Conservation (phyloP, 1,139 yeast species). For the Yamadazyma mexicana region DNA sequence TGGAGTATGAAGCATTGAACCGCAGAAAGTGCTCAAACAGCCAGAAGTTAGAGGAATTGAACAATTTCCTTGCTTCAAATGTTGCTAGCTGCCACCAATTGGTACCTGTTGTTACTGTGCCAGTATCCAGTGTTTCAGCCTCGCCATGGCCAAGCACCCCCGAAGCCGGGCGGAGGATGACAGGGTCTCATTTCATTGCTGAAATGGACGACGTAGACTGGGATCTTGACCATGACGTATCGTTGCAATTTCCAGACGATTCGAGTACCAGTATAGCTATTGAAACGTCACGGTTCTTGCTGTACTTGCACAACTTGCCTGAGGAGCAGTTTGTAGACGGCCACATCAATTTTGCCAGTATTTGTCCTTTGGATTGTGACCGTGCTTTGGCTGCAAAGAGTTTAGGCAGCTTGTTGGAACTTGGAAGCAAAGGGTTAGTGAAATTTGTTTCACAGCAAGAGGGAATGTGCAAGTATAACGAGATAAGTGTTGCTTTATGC, state of each 20-base stretch:
- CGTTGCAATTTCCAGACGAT: background rate
- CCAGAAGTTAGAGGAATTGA: too few species aligned
- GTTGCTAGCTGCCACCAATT: too few species aligned
- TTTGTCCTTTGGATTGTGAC: conserved; percentile 13
- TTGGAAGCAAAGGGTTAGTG: conserved; percentile 25
- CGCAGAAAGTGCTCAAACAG: background rate
- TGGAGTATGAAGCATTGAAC: background rate
- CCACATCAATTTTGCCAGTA: conserved; percentile 2
- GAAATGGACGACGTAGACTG: background rate
- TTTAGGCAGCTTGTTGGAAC: conserved; percentile 38
- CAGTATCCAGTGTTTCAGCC: too few species aligned
- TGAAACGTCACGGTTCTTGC: conserved; percentile 1
- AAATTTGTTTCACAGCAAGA: background rate
- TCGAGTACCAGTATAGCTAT: background rate
- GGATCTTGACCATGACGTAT: background rate
- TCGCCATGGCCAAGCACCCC: conserved; percentile 6
- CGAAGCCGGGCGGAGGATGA: conserved; percentile 19
- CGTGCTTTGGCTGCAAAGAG: conserved; percentile 37
- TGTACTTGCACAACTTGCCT: background rate
- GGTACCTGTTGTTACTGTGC: too few species aligned
- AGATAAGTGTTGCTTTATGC: background rate
- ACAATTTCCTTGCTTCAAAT: too few species aligned
- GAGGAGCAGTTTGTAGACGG: background rate
- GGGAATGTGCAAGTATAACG: background rate
- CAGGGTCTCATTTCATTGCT: background rate